Evolutionary conservation across 1,284 basidiomycete genomes (phyloP), one percentile per base, ranked within the genome.

Genomic region (Trametes pubescens): DNA sequence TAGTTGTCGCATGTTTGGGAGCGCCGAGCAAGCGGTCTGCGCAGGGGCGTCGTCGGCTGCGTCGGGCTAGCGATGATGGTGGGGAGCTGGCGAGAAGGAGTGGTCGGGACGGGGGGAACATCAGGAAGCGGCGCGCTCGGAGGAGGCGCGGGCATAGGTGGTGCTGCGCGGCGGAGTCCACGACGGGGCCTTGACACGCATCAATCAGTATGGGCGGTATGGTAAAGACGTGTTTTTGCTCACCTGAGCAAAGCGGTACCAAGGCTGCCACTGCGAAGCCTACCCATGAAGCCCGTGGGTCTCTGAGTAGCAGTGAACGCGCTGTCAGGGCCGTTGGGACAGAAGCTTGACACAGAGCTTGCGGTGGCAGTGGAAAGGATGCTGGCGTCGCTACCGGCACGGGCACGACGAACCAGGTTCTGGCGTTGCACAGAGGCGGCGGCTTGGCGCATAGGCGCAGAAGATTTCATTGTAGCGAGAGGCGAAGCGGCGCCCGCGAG

Each of bases 241-340:
- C 32, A 64, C 68, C 64, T 51, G 46, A 72, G 62, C 10, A 74
- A 58, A 11, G 72, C 69, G 37, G 67, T 73, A 8, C 73, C 74
- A 22, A 75, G 61, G 59, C 74, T 75, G 32, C 74, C 74, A 55
- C 74, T 75, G 35, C 74, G 66, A 53, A 73, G 57, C 35, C 74
- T 58, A 21, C 72, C 73, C 1, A 72, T 52, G 47, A 73, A 56
- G 43, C 68, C 69, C 11, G 57, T 62, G 1, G 66, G 60, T 59
- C 65, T 65, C 52, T 66, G 63, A 56, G 53, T 56, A 26, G 64
- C 57, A 0, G 52, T 53, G 22, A 53, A 26, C 21, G 47, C 34
- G 38, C 32, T 56, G 13, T 46, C 49, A 7, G 35, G 37, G 22
- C 61, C 49, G n/a, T 51, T 53, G 11, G 57, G 43, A 26, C 51